A percentile compares a stretch with the other conserved stretches of the same genome.
These are phyloP conservation scores for Pelargonium myrrhifolium DNA, from an alignment of 441 rosid species.

Conservation along the genomic window DNA sequence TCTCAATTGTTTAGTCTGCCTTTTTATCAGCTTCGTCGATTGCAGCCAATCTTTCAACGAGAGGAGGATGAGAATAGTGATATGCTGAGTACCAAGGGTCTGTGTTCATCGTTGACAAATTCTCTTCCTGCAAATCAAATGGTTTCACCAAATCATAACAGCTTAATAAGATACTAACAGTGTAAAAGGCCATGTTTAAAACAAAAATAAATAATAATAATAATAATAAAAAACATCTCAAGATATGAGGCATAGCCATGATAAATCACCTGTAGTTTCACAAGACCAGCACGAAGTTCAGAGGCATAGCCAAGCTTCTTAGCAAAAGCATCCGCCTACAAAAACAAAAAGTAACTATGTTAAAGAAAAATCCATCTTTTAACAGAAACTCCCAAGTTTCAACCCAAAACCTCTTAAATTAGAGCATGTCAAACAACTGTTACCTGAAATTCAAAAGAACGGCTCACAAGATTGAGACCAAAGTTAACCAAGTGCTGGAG, in stretches of 20 bases:
- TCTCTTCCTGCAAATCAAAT: constrained; percentile 66
- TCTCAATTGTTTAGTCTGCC: constrained; percentile 37
- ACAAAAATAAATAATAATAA: no score
- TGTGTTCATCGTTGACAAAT: constrained; percentile 87
- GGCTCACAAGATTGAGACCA: constrained; percentile 84
- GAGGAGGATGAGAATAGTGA: constrained; percentile 95
- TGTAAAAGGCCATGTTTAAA: background rate
- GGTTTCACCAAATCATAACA: background rate
- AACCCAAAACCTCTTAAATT: background rate
- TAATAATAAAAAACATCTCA: background rate
- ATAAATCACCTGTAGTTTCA: constrained; percentile 80
- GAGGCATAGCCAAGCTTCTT: constrained; percentile 76
- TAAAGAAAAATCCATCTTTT: background rate
- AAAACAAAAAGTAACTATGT: constrained; percentile 4
- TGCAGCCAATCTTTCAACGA: constrained; percentile 83
- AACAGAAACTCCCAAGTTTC: background rate
- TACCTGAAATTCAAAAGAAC: constrained; percentile 98
- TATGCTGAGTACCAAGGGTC: constrained; percentile 97
- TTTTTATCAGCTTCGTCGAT: constrained; percentile 65
- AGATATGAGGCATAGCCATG: background rate
- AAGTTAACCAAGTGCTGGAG: constrained; percentile 78
- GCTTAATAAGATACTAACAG: background rate
- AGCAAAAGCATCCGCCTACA: constrained; percentile 94
- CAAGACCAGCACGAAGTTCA: constrained; percentile 79
- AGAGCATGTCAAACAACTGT: constrained; percentile 2